A percentile compares a stretch with the other conserved stretches of the same genome.
Conservation (phyloP, 208 protist species). For the Wallacemonas sp. region DNA sequence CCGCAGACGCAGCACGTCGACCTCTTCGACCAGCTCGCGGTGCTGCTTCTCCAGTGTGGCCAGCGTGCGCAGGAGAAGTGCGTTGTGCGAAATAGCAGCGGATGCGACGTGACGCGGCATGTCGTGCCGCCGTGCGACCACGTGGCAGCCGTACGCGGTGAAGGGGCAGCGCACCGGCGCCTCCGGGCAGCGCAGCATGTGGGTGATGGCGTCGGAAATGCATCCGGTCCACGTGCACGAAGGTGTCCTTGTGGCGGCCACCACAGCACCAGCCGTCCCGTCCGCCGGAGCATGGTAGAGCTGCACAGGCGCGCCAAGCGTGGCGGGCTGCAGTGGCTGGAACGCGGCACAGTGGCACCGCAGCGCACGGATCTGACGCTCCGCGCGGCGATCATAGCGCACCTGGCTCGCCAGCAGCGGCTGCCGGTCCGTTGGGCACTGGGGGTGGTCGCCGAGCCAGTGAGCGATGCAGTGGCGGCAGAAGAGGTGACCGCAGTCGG, state of each 20-base stretch:
- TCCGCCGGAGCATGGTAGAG: background rate
- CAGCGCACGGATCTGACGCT: constrained; percentile 25
- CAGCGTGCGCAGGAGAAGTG: constrained; percentile 25
- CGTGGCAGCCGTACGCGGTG: constrained; percentile 33
- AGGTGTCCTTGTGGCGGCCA: background rate
- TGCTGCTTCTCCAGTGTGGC: constrained; percentile 17
- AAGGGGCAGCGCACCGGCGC: constrained; percentile 34
- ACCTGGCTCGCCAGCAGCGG: constrained; percentile 16
- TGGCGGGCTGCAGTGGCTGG: background rate
- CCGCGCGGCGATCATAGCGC: constrained; percentile 29
- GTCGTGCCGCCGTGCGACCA: constrained; percentile 9
- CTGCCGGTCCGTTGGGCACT: constrained; percentile 32
- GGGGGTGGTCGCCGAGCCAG: constrained; percentile 18
- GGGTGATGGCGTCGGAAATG: constrained; percentile 22
- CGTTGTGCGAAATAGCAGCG: constrained; percentile 19
- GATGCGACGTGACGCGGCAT: constrained; percentile 29
- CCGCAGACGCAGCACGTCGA: constrained; percentile 38
- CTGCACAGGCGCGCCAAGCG: background rate
- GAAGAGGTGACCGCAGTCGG: constrained; percentile 38
- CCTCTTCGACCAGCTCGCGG: constrained; percentile 31
- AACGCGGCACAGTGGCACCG: constrained; percentile 19
- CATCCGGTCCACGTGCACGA: constrained; percentile 33
- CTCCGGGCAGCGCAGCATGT: constrained; percentile 26
- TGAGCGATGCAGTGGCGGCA: constrained; percentile 24
- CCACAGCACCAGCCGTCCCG: background rate